phyloP scores from a whole-genome alignment of 352 stramenopile genomes.

The Phytophthora sansomeana region DNA sequence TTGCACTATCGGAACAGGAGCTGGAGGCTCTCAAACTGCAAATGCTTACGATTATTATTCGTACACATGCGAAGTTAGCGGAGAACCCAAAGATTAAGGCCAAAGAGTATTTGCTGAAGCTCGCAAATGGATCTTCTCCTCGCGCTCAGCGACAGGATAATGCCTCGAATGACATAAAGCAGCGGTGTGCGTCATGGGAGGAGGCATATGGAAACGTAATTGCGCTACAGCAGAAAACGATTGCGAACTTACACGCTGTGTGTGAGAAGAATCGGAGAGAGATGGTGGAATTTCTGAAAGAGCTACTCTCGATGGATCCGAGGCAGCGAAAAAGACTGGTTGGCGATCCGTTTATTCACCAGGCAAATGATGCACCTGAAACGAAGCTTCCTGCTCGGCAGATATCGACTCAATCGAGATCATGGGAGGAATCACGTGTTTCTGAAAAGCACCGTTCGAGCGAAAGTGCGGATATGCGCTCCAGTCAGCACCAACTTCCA shows the following conservation, averaged over 20 bases:
- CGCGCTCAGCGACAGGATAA: conserved; percentile 21
- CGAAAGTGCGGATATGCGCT: conserved; percentile 9
- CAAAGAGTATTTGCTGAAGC: conserved; percentile 73
- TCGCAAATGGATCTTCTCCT: conserved; percentile 41
- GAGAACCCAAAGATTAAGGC: conserved; percentile 73
- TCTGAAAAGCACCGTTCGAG: conserved; percentile 6
- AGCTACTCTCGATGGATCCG: conserved; percentile 62
- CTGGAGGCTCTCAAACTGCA: conserved; percentile 55
- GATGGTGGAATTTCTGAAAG: conserved; percentile 59
- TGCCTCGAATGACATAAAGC: conserved; percentile 37
- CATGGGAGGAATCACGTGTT: conserved; percentile 17
- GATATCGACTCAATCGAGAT: not conserved
- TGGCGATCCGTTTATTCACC: conserved; percentile 4
- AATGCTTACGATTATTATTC: conserved; percentile 72
- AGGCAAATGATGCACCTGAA: conserved; percentile 6
- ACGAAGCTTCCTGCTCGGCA: conserved; percentile 12
- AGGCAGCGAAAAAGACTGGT: conserved; percentile 32
- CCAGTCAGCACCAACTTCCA: conserved; percentile 48
- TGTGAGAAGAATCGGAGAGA: conserved; percentile 60
- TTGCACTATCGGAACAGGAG: conserved; percentile 41
- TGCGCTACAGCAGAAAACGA: conserved; percentile 79
- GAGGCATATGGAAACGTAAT: conserved; percentile 82
- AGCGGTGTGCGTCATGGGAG: conserved; percentile 60
- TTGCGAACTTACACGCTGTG: conserved; percentile 59
- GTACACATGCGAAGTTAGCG: conserved; percentile 58